Evolutionary conservation across 1,284 basidiomycete species (phyloP).

Genomic region (Tilletia caries): DNA sequence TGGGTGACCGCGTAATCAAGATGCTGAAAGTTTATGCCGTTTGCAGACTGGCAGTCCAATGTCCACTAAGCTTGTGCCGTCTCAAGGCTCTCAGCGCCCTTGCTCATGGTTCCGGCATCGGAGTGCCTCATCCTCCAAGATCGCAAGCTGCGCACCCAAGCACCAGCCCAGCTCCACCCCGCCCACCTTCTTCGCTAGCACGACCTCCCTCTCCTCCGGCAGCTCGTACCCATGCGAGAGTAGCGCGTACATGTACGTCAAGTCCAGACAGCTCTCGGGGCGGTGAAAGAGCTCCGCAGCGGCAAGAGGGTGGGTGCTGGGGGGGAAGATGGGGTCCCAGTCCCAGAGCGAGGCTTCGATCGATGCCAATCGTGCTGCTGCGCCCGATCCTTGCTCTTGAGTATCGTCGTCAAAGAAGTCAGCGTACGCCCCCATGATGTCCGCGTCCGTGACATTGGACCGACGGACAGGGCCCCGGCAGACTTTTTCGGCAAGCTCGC

Average conservation of each 20-base stretch:
- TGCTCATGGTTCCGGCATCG: slow-evolving; percentile 25
- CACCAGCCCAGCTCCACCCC: slow-evolving; percentile 95
- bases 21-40: too few species aligned
- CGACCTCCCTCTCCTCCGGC: slow-evolving; percentile 62
- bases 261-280: slow-evolving; percentile 90
- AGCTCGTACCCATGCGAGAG: slow-evolving; percentile 63
- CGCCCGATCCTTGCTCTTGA: neutral
- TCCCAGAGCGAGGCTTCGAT: slow-evolving; percentile 13
- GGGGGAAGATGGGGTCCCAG: slow-evolving; percentile 44
- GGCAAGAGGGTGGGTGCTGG: slow-evolving; percentile 54
- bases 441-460: slow-evolving; percentile 18
- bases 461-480: slow-evolving; percentile 23
- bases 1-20: too few species aligned
- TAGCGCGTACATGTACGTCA: slow-evolving; percentile 90
- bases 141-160: slow-evolving; percentile 65
- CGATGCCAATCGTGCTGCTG: neutral
- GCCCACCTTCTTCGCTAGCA: slow-evolving; percentile 69
- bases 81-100: too few species aligned
- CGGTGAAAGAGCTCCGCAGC: slow-evolving; percentile 74
- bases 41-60: too few species aligned
- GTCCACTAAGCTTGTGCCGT: too few species aligned
- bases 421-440: slow-evolving; percentile 56
- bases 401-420: slow-evolving; percentile 55
- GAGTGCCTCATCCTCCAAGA: slow-evolving; percentile 36
- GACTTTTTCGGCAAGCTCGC: slow-evolving; percentile 38